phyloP scores from a whole-genome alignment of 164 flowering plant genomes.

The Chimonanthus salicifolius region DNA sequence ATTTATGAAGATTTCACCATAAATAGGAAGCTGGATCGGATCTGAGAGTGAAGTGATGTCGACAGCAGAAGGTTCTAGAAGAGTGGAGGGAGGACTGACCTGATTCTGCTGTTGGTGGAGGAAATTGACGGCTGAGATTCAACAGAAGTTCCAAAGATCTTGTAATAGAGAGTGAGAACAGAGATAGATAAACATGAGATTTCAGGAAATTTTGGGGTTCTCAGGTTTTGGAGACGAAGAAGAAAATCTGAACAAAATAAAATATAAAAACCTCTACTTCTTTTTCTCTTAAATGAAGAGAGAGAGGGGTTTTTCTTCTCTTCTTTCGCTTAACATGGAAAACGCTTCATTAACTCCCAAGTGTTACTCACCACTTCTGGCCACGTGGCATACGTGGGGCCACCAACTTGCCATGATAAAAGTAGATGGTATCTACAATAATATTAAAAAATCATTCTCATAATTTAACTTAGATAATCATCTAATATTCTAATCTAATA shows the following conservation, averaged over 20 bases:
- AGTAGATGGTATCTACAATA: too few relatives aligned
- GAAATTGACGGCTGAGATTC: slow-evolving; percentile 2
- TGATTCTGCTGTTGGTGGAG: background rate
- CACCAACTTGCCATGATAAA: too few relatives aligned
- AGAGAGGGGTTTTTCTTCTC: background rate
- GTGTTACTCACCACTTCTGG: too few relatives aligned
- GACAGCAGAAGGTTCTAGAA: background rate
- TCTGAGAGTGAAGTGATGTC: background rate
- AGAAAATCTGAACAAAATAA: background rate
- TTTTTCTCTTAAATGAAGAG: background rate
- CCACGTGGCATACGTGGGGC: too few relatives aligned
- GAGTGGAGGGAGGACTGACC: background rate
- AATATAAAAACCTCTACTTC: too few relatives aligned
- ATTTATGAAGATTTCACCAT: background rate
- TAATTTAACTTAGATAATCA: too few relatives aligned
- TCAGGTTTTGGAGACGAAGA: too few relatives aligned
- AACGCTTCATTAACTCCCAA: too few relatives aligned
- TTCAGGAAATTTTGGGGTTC: slow-evolving; percentile 1
- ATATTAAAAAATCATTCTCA: too few relatives aligned
- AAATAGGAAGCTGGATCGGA: background rate
- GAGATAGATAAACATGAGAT: background rate
- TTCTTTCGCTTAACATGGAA: too few relatives aligned
- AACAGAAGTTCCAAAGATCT: background rate
- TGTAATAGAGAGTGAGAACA: background rate
- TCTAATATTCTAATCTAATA: too few relatives aligned